Evolutionary conservation across 805 yeast species (phyloP), one percentile per base, ranked within the genome.

Genomic region (Candida glaebosa): DNA sequence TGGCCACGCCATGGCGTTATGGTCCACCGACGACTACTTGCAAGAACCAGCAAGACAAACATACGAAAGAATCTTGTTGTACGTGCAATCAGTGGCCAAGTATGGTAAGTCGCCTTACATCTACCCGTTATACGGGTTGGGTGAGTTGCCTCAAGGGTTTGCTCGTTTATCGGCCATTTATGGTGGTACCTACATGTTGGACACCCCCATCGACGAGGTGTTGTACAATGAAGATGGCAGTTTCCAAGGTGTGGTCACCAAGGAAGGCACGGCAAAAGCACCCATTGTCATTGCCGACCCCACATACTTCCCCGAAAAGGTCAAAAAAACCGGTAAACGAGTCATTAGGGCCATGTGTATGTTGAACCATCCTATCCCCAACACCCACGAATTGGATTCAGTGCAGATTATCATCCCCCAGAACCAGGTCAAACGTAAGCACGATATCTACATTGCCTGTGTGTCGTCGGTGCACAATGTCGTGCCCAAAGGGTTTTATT

Each of bases 71-170:
- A 80, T 93, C 42, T 65, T 86, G 38, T 74, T 93, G 46, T 93
- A 93, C 57, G 83, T 87, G 37, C 87, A 87, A 53, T 86, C 96
- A 10, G 95, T 93, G 46, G 93, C 96, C 20, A 81, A 93, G 55
- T 93, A 86, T 64, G 98, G 99, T 44, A 90, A 90, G 66, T 87
- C 96, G 5, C 99, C 99, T 9, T 93, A 93, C 62, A 77, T 93
- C 47, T 93, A 93, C 61, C 99, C 99, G 37, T 72, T 91, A 56
- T 93, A 93, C 59, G 99, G 99, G 5, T 76, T 93, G 44, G 99
- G 99, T 39, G 99, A 93, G 65, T 75, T 93, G 45, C 99, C 99
- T n/a, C 99, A 93, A 69, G 99, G 97, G 6, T 93, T 93, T 71
- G 97, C 98, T 8, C 79, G 99, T 61, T 78, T 93, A 47, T 83